Evolutionary conservation across 2,329 filamentous ascomycete genomes (phyloP), one percentile per base, ranked within the genome.

Genomic region (Exserohilum turcica): DNA sequence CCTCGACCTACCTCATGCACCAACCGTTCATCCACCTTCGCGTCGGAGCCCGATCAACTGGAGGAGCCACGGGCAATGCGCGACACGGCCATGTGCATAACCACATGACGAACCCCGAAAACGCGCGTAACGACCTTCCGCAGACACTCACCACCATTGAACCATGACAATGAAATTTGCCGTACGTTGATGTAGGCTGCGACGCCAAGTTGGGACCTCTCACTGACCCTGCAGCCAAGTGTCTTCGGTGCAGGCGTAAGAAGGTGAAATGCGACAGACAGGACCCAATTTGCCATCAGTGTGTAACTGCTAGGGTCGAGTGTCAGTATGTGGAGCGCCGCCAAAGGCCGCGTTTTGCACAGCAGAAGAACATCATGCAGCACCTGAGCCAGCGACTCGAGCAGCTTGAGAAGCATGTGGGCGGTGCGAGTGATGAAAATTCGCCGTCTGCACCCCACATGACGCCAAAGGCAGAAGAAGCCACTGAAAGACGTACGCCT

Each of bases 241-340:
- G 62, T 33, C 37, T 63, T 27, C 48, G 63, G 33, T 65, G 63
- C 43, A 65, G 61, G 49, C 53, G 49, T 24, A 66, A 64, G 36
- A 64, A 70, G 64, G 63, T 68, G 29, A 71, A 70, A 56, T 71
- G 67, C 33, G 63, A 71, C 29, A 68, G 60, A 54, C 56, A 16
- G 15, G 56, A 66, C 10, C 62, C 62, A 8, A 49, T 48, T 9
- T 71, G 67, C 43, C 61, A 65, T 42, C 68, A 70, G 43, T 70
- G 68, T 48, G 54, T 61, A 19, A 58, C 57, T 15, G 63, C 65
- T 10, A 59, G 57, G 8, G 43, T 49, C 19, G 65, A 68, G 27
- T 71, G 68, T 43, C 54, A 65, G 29, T 71, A 71, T 53, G 58
- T 69, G 12, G 66, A 65, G 37, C 57, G 68, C n/a, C 53, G 62